phyloP scores from a whole-genome alignment of 2,329 filamentous ascomycete species.

The Zalaria sp. region DNA sequence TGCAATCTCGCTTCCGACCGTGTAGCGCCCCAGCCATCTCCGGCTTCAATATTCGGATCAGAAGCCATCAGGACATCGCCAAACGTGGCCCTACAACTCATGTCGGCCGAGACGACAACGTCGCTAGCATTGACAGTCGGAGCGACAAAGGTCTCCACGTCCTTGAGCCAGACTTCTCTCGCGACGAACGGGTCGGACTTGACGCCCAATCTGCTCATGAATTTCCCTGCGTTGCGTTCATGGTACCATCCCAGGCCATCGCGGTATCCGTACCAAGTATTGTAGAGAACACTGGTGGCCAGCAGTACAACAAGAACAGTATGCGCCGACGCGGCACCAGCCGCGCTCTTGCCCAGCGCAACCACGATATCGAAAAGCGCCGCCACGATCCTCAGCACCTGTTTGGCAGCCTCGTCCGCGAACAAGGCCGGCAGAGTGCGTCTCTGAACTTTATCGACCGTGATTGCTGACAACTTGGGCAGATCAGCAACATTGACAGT shows the following conservation, averaged over 20 bases:
- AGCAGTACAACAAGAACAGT: slow-evolving; percentile 59
- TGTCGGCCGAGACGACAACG: not conserved
- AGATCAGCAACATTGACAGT: slow-evolving; percentile 14
- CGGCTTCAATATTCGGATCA: not conserved
- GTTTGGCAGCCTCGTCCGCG: slow-evolving; percentile 14
- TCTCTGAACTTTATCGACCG: not conserved
- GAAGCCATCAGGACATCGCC: slow-evolving; percentile 9
- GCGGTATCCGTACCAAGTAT: slow-evolving; percentile 60
- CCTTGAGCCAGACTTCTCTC: slow-evolving; percentile 68
- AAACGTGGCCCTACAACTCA: slow-evolving; percentile 19
- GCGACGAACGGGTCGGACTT: slow-evolving; percentile 68
- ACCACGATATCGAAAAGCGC: slow-evolving; percentile 29
- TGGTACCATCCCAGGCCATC: slow-evolving; percentile 70
- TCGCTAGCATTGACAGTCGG: slow-evolving; percentile 11
- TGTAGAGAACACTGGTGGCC: slow-evolving; percentile 53
- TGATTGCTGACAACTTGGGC: slow-evolving; percentile 2
- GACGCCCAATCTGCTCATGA: slow-evolving; percentile 72
- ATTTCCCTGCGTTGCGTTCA: slow-evolving; percentile 64
- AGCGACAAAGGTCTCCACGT: slow-evolving; percentile 52
- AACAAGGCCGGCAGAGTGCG: slow-evolving; percentile 14
- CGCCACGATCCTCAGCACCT: slow-evolving; percentile 12
- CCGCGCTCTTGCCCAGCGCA: slow-evolving; percentile 13
- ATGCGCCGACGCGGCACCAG: slow-evolving; percentile 40
- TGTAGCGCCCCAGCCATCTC: not conserved
- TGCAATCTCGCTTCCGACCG: slow-evolving; percentile 40